Conservation (phyloP, 1,284 basidiomycete species). For the Moesziomyces aphidis region DNA sequence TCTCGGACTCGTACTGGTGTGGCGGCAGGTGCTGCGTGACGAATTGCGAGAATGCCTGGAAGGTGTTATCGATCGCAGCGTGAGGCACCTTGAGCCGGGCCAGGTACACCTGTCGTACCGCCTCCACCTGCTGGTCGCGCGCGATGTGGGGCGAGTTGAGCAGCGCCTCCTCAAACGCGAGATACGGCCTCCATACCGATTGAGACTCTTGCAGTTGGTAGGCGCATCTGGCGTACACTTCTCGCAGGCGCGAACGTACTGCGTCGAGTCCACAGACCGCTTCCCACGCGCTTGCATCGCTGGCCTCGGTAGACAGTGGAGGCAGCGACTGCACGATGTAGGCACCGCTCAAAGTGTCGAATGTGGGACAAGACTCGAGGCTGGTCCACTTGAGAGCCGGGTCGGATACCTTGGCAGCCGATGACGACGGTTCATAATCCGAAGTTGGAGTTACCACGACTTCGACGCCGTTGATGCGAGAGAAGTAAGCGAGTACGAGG, state of each 20-base stretch:
- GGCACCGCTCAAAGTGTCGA: constrained; percentile 5
- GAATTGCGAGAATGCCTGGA: constrained; percentile 57
- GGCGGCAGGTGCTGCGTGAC: constrained; percentile 51
- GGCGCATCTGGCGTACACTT: constrained; percentile 43
- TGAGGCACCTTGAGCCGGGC: constrained; percentile 56
- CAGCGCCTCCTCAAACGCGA: constrained; percentile 48
- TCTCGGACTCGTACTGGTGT: constrained; percentile 55
- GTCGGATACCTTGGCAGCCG: constrained; percentile 1
- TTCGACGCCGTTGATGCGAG: constrained; percentile 11
- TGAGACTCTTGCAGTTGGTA: constrained; percentile 48
- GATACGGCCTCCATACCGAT: constrained; percentile 51
- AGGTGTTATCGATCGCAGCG: constrained; percentile 46
- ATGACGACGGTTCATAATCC: not conserved
- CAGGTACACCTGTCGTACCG: constrained; percentile 49
- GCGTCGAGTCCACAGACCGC: constrained; percentile 22
- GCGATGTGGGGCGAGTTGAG: constrained; percentile 15
- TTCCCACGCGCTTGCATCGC: constrained; percentile 7
- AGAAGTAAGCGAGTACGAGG: constrained; percentile 23
- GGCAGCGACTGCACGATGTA: constrained; percentile 32
- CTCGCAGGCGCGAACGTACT: constrained; percentile 29
- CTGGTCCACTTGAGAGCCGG: constrained; percentile 35
- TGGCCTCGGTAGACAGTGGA: not conserved
- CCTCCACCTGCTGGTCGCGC: constrained; percentile 34
- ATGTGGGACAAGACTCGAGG: constrained; percentile 31
- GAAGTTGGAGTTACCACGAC: not conserved